Conservation (phyloP, 345 rosid genomes). For the Raphanus sativus region DNA sequence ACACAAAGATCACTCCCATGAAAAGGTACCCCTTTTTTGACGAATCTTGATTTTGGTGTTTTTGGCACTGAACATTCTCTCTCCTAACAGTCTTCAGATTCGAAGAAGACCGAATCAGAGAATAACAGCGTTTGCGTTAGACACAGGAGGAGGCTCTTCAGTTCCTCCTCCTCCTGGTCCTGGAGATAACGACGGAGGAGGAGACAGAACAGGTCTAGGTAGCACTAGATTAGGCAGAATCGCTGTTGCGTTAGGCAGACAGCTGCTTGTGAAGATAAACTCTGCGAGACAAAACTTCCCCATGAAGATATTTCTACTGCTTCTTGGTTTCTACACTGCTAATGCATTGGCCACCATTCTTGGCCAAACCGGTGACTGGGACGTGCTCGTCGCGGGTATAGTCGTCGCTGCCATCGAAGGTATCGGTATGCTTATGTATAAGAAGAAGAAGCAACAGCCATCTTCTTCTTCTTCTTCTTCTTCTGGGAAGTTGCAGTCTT, state of each 20-base stretch:
- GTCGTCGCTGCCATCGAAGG: slow-evolving; percentile 96
- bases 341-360: slow-evolving; percentile 97
- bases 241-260: slow-evolving; percentile 78
- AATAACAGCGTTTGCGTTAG: slow-evolving; percentile 65
- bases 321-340: slow-evolving; percentile 92
- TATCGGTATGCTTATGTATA: slow-evolving; percentile 89
- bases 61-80: not conserved
- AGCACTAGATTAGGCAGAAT: slow-evolving; percentile 89
- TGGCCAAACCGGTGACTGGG: slow-evolving; percentile 99
- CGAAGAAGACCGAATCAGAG: slow-evolving; percentile 52
- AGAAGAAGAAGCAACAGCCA: slow-evolving; percentile 52
- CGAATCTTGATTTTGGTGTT: not conserved
- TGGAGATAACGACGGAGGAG: slow-evolving; percentile 38
- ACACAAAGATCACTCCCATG: slow-evolving; percentile 30
- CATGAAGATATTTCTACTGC: slow-evolving; percentile 79
- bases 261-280: slow-evolving; percentile 68
- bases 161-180: slow-evolving; percentile 42
- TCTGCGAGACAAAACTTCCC: slow-evolving; percentile 83
- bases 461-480: slow-evolving; percentile 54
- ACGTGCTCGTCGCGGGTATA: slow-evolving; percentile 87
- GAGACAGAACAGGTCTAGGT: slow-evolving; percentile 57
- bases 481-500: slow-evolving; percentile 56
- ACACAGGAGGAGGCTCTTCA: slow-evolving; percentile 63
- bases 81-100: slow-evolving; percentile 43
- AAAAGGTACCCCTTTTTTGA: slow-evolving; percentile 45